Base-by-base conservation (phyloP, 208 protist genomes). In the Leishmania gerbilli region DNA sequence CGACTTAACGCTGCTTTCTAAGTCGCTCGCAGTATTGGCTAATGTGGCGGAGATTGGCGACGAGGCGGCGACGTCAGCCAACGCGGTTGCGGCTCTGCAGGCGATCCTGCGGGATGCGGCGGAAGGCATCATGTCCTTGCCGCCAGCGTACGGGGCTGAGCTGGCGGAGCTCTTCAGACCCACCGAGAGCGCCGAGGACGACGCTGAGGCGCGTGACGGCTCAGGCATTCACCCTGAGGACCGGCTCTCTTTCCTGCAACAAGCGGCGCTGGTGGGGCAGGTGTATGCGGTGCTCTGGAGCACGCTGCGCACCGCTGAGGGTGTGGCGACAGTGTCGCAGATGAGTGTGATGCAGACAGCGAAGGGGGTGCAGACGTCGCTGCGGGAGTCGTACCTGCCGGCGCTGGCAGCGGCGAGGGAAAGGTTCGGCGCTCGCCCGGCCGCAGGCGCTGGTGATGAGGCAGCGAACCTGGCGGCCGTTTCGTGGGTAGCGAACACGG, bases 1-100 rank as follows among this genome's bases (percentile, higher is more conserved):
- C 17, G 83, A 86, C 76, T 94, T 94, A 83, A 87, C 86, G 64
- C 82, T 96, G 60, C 79, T 96, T 56, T 84, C 87, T 8, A 84
- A 79, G 74, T 89, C 86, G 69, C 56, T 94, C 37, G 75, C 87
- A 42, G 82, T 92, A 55, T 76, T 94, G 11, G 80, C 74, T 1
- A 88, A 94, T 69, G 72, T 92, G 60, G 84, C 85, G 31, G 85
- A 88, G 42, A 67, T 89, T 27, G 89, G 90, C 15, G 89, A 93
- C 75, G 84, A 88, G 34, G 81, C 90, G 47, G 84, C 88, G 1
- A 84, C 77, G 3, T 94, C 90, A 6, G 71, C 80, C 53, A 96
- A 96, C 83, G 88, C 91, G n/a, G 76, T 96, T 45, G 90, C 93
- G 21, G 90, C 88, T n/a, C 82, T 96, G 51, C 87, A 95, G 68